Percentiles rank a stretch among this genome's conserved stretches.
Evolutionary conservation across 768 basidiomycete species (phyloP).

Genomic region (Pleurotus tuber-regium): DNA sequence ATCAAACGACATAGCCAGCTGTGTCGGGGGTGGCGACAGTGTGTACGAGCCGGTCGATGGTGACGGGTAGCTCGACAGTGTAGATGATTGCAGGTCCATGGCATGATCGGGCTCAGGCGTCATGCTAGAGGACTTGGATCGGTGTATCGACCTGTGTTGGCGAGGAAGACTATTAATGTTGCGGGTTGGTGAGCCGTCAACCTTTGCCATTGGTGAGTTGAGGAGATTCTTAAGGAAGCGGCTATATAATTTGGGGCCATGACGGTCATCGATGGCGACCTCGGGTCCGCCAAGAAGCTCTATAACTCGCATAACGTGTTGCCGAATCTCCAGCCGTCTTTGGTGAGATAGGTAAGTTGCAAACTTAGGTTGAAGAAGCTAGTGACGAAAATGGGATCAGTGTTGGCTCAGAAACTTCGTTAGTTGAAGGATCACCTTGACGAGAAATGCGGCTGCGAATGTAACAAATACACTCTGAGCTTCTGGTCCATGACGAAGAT

Average conservation of each 20-base stretch:
- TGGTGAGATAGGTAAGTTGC: slow-evolving; percentile 55
- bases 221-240: slow-evolving; percentile 75
- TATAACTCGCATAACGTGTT: slow-evolving; percentile 62
- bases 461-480: slow-evolving; percentile 77
- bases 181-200: slow-evolving; percentile 13
- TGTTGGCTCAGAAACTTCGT: neutral
- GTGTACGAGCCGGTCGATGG: slow-evolving; percentile 38
- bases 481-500: slow-evolving; percentile 73
- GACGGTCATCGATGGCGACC: slow-evolving; percentile 76
- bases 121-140: slow-evolving; percentile 15
- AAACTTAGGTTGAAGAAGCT: slow-evolving; percentile 81
- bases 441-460: slow-evolving; percentile 79
- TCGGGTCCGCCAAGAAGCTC: slow-evolving; percentile 67
- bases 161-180: slow-evolving; percentile 1
- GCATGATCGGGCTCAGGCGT: slow-evolving; percentile 19
- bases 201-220: slow-evolving; percentile 49
- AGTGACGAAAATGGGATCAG: slow-evolving; percentile 3
- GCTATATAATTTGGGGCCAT: slow-evolving; percentile 78
- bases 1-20: slow-evolving; percentile 45
- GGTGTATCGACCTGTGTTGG: slow-evolving; percentile 9
- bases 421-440: slow-evolving; percentile 50
- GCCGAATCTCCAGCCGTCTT: slow-evolving; percentile 59
- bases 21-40: slow-evolving; percentile 44
- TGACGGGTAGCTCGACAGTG: slow-evolving; percentile 31
- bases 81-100: slow-evolving; percentile 23